A percentile compares a stretch with the other conserved stretches of the same genome.
phyloP scores from a whole-genome alignment of 495 filamentous ascomycete genomes.

The Usnea hakonensis region DNA sequence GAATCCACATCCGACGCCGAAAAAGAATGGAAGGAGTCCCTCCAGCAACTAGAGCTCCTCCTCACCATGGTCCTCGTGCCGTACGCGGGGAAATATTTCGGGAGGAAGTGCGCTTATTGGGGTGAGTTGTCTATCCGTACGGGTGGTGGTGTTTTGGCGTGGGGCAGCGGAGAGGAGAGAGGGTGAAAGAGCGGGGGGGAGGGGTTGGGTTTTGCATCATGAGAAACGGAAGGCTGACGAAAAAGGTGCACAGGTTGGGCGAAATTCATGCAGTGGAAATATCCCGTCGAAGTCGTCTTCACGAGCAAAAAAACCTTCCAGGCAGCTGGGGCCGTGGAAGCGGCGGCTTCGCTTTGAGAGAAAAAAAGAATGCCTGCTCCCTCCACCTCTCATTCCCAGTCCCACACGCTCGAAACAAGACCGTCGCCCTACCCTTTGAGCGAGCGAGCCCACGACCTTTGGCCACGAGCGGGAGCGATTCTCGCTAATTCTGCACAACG shows the following conservation, averaged over 20 bases:
- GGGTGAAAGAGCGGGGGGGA: neutral
- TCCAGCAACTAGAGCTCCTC: constrained; percentile 88
- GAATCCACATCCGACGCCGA: constrained; percentile 70
- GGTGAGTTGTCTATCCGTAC: constrained; percentile 46
- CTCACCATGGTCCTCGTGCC: constrained; percentile 90
- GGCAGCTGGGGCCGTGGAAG: constrained; percentile 59
- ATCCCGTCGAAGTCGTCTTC: constrained; percentile 57
- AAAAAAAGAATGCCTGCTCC: no score
- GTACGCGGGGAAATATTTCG: constrained; percentile 87
- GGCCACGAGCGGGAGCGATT: no score
- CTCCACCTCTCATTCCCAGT: no score
- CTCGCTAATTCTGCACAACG: no score
- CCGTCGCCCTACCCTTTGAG: no score
- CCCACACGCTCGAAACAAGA: no score
- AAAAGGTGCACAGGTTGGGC: constrained; percentile 57
- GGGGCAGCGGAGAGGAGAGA: neutral
- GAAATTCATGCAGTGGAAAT: constrained; percentile 71
- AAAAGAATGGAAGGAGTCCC: constrained; percentile 82
- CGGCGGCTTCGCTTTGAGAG: constrained; percentile 56
- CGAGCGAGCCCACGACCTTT: no score
- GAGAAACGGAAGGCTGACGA: neutral
- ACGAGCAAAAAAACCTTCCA: constrained; percentile 52
- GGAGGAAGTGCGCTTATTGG: constrained; percentile 92
- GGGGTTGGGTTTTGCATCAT: neutral
- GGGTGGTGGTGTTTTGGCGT: neutral